Conservation (phyloP, 1,284 basidiomycete genomes). For the Ceratorhiza oryzae-sativae region DNA sequence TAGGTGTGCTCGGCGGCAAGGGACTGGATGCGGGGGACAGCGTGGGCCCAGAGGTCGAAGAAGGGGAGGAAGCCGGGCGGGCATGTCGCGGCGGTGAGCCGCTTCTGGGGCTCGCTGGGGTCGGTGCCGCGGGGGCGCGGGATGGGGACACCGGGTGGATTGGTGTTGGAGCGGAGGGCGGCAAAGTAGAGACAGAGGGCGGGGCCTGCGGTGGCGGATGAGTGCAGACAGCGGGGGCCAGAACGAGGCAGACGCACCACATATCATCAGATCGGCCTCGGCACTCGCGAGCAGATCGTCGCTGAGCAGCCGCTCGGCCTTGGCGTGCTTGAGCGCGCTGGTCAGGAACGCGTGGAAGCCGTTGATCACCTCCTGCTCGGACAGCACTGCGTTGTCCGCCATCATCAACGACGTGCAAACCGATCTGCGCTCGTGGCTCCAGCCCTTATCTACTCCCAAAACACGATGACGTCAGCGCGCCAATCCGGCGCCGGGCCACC, state of each 20-base stretch:
- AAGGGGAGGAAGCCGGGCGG: slow-evolving; percentile 69
- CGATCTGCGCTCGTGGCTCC: slow-evolving; percentile 23
- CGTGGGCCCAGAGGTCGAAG: slow-evolving; percentile 71
- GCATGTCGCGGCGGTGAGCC: slow-evolving; percentile 63
- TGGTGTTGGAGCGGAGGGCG: slow-evolving; percentile 66
- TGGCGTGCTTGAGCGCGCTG: slow-evolving; percentile 75
- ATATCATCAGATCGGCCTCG: slow-evolving; percentile 80
- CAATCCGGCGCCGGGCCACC: slow-evolving; percentile 4
- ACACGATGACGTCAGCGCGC: slow-evolving; percentile 10
- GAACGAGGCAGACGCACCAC: slow-evolving; percentile 65
- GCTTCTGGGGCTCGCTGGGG: slow-evolving; percentile 50
- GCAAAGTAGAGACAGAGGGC: slow-evolving; percentile 73
- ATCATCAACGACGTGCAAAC: slow-evolving; percentile 15
- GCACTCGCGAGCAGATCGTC: slow-evolving; percentile 73
- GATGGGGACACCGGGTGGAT: slow-evolving; percentile 67
- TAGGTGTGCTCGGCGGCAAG: slow-evolving; percentile 71
- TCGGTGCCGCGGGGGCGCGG: slow-evolving; percentile 54
- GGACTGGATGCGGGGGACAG: slow-evolving; percentile 68
- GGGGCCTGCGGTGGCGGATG: slow-evolving; percentile 55
- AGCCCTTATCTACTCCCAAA: slow-evolving; percentile 14
- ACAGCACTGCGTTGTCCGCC: slow-evolving; percentile 49
- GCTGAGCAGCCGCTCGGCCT: slow-evolving; percentile 72
- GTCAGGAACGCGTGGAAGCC: slow-evolving; percentile 81
- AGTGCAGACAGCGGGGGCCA: not conserved
- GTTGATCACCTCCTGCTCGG: slow-evolving; percentile 71